phyloP scores from a whole-genome alignment of 805 yeast genomes.

The Pichia californica region DNA sequence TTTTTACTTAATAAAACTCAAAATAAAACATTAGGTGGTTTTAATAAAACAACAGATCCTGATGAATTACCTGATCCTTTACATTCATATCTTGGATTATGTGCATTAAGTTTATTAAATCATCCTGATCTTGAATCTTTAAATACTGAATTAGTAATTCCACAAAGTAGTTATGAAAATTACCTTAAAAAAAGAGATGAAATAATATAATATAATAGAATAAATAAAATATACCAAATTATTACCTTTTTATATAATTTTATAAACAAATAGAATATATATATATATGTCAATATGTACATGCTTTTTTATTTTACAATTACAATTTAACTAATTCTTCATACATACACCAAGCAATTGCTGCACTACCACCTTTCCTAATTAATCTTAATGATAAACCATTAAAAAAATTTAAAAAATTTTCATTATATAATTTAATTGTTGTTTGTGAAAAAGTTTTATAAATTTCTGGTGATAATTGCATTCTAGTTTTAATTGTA shows the following conservation, averaged over 20 bases:
- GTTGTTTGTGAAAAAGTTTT: slow-evolving; percentile 37
- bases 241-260: no score
- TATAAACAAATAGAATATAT: no score
- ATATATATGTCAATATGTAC: no score
- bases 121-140: slow-evolving; percentile 10
- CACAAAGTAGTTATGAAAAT: slow-evolving; percentile 16
- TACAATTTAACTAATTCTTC: slow-evolving; percentile 67
- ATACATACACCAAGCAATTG: slow-evolving; percentile 95
- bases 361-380: slow-evolving; percentile 86
- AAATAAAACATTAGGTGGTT: slow-evolving; percentile 65
- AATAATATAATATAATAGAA: no score
- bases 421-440: slow-evolving; percentile 38
- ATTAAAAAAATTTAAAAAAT: slow-evolving; percentile 56
- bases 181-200: no score
- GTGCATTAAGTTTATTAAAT: slow-evolving; percentile 39
- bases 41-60: slow-evolving; percentile 52
- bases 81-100: slow-evolving; percentile 58
- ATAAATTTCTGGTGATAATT: slow-evolving; percentile 51
- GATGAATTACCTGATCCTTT: slow-evolving; percentile 60
- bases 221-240: no score
- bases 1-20: slow-evolving; percentile 56
- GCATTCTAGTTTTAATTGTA: slow-evolving; percentile 88
- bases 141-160: slow-evolving; percentile 21
- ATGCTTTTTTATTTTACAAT: not conserved
- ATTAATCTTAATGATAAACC: slow-evolving; percentile 77